Evolutionary conservation across 2,329 filamentous ascomycete genomes (phyloP).

Genomic region (Verticillium longisporum): DNA sequence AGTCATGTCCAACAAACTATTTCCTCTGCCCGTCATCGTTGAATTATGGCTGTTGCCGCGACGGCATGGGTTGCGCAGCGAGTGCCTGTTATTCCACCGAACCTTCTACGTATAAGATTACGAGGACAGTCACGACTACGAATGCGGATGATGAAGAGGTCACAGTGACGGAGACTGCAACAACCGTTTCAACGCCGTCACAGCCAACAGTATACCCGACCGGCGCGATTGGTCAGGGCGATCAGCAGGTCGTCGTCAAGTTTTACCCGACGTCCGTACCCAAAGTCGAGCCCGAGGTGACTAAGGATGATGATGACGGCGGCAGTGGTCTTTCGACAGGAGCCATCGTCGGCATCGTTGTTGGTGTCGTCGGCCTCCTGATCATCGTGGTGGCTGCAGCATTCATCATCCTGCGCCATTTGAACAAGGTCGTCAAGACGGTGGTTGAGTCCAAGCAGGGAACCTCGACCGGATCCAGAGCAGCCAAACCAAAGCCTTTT

Average conservation of each 20-base stretch:
- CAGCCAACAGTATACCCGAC: constrained; percentile 19
- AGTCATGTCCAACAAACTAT: constrained; percentile 35
- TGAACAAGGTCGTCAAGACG: constrained; percentile 37
- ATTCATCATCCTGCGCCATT: constrained; percentile 41
- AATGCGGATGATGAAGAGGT: constrained; percentile 27
- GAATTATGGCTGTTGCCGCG: constrained; percentile 46
- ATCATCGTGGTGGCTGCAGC: constrained; percentile 38
- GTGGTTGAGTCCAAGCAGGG: constrained; percentile 24
- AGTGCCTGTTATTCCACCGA: constrained; percentile 40
- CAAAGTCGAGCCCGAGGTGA: constrained; percentile 26
- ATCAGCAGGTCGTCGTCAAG: constrained; percentile 29
- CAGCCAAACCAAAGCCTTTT: not conserved
- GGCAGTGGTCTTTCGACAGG: constrained; percentile 27
- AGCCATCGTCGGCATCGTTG: constrained; percentile 47
- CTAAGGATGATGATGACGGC: constrained; percentile 3
- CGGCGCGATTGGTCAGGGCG: constrained; percentile 13
- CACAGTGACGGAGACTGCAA: constrained; percentile 31
- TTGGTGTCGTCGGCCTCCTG: constrained; percentile 40
- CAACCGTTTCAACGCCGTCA: constrained; percentile 30
- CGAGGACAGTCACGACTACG: constrained; percentile 37
- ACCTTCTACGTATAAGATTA: constrained; percentile 36
- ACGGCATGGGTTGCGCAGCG: constrained; percentile 40
- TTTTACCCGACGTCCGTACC: constrained; percentile 35
- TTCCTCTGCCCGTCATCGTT: constrained; percentile 43
- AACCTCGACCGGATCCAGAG: constrained; percentile 15